Evolutionary conservation across 2,329 filamentous ascomycete species (phyloP), one percentile per base, ranked within the genome.

Genomic region (Fusarium sp.): DNA sequence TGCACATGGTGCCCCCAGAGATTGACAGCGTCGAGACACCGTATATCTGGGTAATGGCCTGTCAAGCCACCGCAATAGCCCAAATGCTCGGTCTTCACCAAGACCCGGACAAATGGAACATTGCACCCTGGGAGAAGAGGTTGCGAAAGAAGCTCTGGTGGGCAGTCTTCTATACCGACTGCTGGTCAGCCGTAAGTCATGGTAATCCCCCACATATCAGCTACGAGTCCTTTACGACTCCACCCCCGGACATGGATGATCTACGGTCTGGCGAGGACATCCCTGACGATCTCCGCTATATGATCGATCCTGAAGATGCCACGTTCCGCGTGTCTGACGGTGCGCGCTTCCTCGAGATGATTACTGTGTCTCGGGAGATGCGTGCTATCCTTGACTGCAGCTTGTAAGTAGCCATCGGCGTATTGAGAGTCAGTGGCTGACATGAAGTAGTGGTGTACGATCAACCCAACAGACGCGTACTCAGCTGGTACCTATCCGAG

Each of bases 1-100:
- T 85, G 8, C 83, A 86, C 60, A 80, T 85, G 67, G 80, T 81
- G 17, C 82, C 84, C 0, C 83, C 83, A 2, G 80, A 80, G 15
- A 84, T 83, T 20, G 83, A 82, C 33, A 85, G 82, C 15, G 83
- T 84, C 7, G 84, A 85, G 69, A 84, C 82, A 9, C 84, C 84
- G 0, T 80, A 80, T 20, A 82, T 82, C 2, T 85, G 84, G 83
- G 80, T 81, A 2, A 75, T 84, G 46, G 78, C 83, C 1, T 80
- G 82, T 7, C 84, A 84, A 66, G 81, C 81, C 6, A 82, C 81
- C 1, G 81, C 84, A 1, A 82, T 80, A 58, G 84, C 84, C 1
- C 84, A 85, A 59, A 83, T 83, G 71, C 80, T 84, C 17, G 84
- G 84, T 8, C 78, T 85, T 7, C 84, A 86, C 41, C 82, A 81